Base-by-base conservation (phyloP, 306 rosid species). In the Trifolium dubium region DNA sequence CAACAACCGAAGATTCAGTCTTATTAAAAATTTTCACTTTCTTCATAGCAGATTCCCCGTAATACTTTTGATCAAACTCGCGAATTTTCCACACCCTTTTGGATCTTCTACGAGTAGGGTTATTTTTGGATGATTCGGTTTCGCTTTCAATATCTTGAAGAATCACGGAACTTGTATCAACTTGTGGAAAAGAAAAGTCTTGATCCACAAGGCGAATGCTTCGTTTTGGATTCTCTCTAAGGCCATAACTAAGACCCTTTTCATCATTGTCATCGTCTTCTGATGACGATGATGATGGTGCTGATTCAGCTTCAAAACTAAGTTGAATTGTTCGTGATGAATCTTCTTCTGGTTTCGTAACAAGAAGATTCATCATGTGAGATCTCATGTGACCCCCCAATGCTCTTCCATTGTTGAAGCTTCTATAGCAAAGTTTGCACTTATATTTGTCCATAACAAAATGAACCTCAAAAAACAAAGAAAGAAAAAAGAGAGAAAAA, bases 381-480 rank as follows among this genome's bases (percentile, higher is more conserved):
- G 98, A 94, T 88, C 97, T 87, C 98, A 94, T 91, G 81, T 94
- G 98, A 73, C 97, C 98, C 17, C 98, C 98, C 51, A 89, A 82
- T n/a, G 98, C 97, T 79, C 94, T 91, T 18, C 98, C 98, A 83
- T 91, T 94, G 63, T 91, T 82, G 83, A 94, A 94, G 76, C 78
- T 86, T 64, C 88, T 85, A 64, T 67, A 84, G 85, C 96, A 94
- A 28, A 89, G 85, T 86, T 86, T 89, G 71, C 98, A 94, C 86
- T 83, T 87, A 76, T 91, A 92, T 78, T 74, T 89, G 72, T 93
- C 97, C 98, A 92, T 91, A 4, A 13, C 50, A 6, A 40, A 66
- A 78, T 63, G 49, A 32, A 59, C 4, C 29, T 1, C 1, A 18
- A 39, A 44, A 72, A 72, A 64, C 79, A 72, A 77, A 75, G 77